Evolutionary conservation across 139 green algal genomes (phyloP).

Genomic region (Closterium sp.): DNA sequence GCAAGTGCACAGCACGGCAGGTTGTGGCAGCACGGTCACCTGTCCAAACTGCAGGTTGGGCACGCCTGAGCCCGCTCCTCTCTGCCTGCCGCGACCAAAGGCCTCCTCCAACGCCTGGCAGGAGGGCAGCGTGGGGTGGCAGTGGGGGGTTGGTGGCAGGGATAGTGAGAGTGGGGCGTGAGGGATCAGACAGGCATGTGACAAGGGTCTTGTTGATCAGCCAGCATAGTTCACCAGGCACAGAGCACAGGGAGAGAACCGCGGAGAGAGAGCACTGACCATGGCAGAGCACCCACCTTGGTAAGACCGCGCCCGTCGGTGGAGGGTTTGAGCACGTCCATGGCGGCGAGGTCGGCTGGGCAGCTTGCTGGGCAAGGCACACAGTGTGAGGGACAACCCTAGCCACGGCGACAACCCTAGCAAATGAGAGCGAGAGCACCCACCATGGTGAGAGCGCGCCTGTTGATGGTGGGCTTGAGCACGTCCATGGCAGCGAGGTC

Average conservation of each 20-base stretch:
- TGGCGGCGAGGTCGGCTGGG: slow-evolving; percentile 56
- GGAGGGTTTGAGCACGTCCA: slow-evolving; percentile 62
- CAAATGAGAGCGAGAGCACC: neutral
- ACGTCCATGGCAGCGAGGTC: slow-evolving; percentile 65
- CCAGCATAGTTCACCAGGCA: no score
- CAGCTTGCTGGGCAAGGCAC: no score
- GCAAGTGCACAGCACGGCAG: neutral
- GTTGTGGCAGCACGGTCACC: neutral
- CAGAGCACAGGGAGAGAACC: no score
- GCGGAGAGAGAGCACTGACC: no score
- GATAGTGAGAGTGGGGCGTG: neutral
- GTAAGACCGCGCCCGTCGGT: neutral
- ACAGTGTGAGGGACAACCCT: no score
- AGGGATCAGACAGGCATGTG: no score
- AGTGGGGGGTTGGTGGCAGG: neutral
- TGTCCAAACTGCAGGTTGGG: slow-evolving; percentile 39
- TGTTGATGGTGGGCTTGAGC: slow-evolving; percentile 56
- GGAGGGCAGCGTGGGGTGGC: neutral
- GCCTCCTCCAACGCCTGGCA: slow-evolving; percentile 10
- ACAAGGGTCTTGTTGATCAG: no score
- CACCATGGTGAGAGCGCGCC: slow-evolving; percentile 3
- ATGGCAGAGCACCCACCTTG: neutral
- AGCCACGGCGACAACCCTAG: no score
- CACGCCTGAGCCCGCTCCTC: slow-evolving; percentile 4
- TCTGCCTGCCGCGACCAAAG: slow-evolving; percentile 6